A percentile compares a stretch with the other conserved stretches of the same genome.
Evolutionary conservation across 768 basidiomycete genomes (phyloP).

Genomic region (Hygrocybe coccinea): DNA sequence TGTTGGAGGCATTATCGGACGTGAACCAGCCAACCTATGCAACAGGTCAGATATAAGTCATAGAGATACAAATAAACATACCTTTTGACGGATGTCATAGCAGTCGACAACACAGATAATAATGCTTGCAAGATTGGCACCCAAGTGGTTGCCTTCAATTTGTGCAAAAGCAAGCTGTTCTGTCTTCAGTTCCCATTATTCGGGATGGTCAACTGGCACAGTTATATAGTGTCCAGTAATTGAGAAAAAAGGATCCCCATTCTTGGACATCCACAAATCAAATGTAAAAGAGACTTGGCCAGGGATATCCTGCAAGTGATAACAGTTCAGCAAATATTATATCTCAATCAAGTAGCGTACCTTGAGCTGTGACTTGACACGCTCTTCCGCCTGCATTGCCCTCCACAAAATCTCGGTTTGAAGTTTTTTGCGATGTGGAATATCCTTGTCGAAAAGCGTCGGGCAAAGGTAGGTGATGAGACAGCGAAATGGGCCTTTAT

Average conservation of each 20-base stretch:
- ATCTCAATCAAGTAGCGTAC: neutral
- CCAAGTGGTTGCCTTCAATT: constrained; percentile 13
- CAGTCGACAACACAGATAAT: constrained; percentile 11
- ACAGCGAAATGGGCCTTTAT: constrained; percentile 14
- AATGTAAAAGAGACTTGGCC: constrained; percentile 15
- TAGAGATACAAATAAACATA: constrained; percentile 7
- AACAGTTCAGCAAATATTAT: neutral
- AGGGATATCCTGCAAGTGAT: constrained; percentile 2
- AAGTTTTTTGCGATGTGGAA: constrained; percentile 21
- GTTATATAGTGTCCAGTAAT: constrained; percentile 19
- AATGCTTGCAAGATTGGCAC: constrained; percentile 15
- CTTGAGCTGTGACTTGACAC: constrained; percentile 1
- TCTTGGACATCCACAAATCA: constrained; percentile 14
- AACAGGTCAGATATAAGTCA: neutral
- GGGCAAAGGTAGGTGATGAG: constrained; percentile 19
- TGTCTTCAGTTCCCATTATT: constrained; percentile 7
- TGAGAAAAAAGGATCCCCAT: constrained; percentile 15
- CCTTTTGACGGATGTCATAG: constrained; percentile 21
- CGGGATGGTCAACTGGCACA: neutral
- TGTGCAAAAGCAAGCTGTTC: constrained; percentile 13
- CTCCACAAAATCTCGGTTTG: constrained; percentile 17
- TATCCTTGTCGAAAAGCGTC: constrained; percentile 13
- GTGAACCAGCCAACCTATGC: constrained; percentile 29
- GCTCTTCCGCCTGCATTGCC: constrained; percentile 3
- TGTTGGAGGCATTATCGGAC: constrained; percentile 25